Conservation (phyloP, 2,329 filamentous ascomycete genomes). For the Tothia fuscella region DNA sequence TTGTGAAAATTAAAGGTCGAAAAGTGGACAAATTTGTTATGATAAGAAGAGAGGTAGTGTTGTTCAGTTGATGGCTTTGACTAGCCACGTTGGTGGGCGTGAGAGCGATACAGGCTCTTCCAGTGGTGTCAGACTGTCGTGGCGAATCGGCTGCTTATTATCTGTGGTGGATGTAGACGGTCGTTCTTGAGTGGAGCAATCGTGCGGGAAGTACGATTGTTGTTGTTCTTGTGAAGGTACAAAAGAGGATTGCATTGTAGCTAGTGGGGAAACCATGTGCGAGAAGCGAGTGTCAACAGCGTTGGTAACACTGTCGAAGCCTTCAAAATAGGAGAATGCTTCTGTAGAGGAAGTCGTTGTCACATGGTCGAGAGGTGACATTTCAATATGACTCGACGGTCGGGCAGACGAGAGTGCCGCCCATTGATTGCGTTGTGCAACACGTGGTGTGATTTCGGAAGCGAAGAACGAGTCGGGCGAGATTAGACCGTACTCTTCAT, state of each 20-base stretch:
- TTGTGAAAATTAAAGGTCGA: not conserved
- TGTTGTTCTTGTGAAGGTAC: conserved; percentile 1
- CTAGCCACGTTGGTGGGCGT: conserved; percentile 2
- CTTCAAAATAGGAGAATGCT: conserved; percentile 9
- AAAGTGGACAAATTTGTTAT: not conserved
- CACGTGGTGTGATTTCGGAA: conserved; percentile 6
- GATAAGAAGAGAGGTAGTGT: not conserved
- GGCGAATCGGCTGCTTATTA: not conserved
- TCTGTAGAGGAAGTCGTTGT: not conserved
- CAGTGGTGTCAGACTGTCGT: not conserved
- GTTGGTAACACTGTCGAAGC: conserved; percentile 6
- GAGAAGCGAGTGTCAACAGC: not conserved
- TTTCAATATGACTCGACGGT: conserved; percentile 4
- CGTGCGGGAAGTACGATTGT: no score
- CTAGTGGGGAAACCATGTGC: not conserved
- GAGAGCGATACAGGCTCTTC: not conserved
- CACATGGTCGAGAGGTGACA: not conserved
- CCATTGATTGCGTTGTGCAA: conserved; percentile 1
- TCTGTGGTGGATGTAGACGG: not conserved
- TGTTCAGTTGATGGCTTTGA: not conserved
- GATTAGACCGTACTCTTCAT: conserved; percentile 5
- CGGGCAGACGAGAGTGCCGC: conserved; percentile 1
- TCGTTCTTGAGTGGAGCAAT: no score
- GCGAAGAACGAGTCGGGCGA: conserved; percentile 10
- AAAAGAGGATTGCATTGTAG: not conserved